Conservation (phyloP, 768 basidiomycete species). For the Phlegmacium glaucopus region DNA sequence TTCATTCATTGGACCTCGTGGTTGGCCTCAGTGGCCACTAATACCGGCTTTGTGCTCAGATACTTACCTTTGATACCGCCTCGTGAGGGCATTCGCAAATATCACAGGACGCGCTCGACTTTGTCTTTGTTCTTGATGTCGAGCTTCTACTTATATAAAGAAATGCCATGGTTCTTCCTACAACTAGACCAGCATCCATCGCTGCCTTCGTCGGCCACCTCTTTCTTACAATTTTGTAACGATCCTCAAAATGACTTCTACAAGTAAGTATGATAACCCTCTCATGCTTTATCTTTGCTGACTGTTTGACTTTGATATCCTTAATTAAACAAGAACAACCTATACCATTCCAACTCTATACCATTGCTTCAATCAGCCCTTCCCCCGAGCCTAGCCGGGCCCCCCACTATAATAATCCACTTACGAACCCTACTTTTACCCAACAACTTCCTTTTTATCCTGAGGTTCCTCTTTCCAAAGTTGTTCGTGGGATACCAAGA, state of each 20-base stretch:
- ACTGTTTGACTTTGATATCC: not conserved
- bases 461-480: not conserved
- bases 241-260: not conserved
- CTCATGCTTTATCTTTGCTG: not conserved
- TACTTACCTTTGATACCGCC: not conserved
- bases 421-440: not conserved
- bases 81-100: not conserved
- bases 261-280: not conserved
- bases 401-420: not conserved
- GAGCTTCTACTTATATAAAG: not conserved
- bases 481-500: not conserved
- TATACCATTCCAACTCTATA: not conserved
- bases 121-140: not conserved
- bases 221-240: not conserved
- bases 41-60: not conserved
- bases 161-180: not conserved
- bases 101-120: not conserved
- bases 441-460: not conserved
- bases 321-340: conserved; percentile 1
- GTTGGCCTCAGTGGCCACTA: too few relatives aligned
- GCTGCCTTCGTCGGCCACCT: not conserved
- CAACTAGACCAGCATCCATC: too few relatives aligned
- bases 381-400: not conserved
- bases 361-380: not conserved
- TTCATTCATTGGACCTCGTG: too few relatives aligned